Evolutionary conservation across 2,329 filamentous ascomycete genomes (phyloP).

Genomic region (Penicillium fuscoglaucum): DNA sequence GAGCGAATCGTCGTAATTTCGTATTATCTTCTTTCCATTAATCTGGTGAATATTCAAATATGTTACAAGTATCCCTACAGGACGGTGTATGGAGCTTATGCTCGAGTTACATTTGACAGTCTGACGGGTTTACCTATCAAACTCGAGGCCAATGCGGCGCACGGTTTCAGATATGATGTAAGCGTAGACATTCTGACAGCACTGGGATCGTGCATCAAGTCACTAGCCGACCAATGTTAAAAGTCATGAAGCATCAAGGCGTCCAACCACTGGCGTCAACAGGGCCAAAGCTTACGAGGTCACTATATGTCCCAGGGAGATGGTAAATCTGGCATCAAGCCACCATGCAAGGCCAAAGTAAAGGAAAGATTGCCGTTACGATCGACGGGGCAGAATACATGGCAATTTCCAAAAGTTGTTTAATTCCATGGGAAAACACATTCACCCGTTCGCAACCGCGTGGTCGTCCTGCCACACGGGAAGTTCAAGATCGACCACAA

Average conservation of each 20-base stretch:
- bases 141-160: neutral
- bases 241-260: slow-evolving; percentile 17
- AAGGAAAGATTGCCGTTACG: slow-evolving; percentile 4
- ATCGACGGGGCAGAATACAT: neutral
- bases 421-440: neutral
- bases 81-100: neutral
- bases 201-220: slow-evolving; percentile 9
- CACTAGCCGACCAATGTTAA: slow-evolving; percentile 12
- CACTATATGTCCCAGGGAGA: slow-evolving; percentile 13
- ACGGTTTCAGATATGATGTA: slow-evolving; percentile 4
- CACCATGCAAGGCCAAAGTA: slow-evolving; percentile 18
- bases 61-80: neutral
- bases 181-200: slow-evolving; percentile 15
- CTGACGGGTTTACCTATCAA: slow-evolving; percentile 4
- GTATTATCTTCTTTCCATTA: neutral
- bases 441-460: slow-evolving; percentile 5
- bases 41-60: neutral
- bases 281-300: slow-evolving; percentile 20
- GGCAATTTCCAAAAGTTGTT: neutral
- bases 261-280: slow-evolving; percentile 9
- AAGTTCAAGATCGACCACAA: slow-evolving; percentile 79
- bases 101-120: slow-evolving; percentile 12
- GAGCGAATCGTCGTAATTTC: neutral
- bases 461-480: slow-evolving; percentile 53
- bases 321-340: slow-evolving; percentile 15